Percentiles rank a stretch among this genome's conserved stretches.
These are phyloP conservation scores for Ustilago loliicola DNA, from an alignment of 1,284 basidiomycete genomes.

Conservation along the genomic window DNA sequence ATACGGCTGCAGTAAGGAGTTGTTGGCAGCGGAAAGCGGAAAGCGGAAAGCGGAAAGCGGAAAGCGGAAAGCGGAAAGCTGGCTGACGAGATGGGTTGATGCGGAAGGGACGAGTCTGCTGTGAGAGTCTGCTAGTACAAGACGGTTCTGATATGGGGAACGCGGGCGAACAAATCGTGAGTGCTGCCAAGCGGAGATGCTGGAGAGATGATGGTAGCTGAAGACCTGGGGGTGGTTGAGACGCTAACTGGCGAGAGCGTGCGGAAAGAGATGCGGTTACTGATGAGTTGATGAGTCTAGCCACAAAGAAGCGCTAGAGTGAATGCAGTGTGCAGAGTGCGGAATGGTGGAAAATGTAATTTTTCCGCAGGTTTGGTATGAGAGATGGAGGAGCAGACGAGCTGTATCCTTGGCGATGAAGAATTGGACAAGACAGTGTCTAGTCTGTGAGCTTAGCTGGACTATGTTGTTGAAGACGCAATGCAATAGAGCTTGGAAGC, in stretches of 20 bases:
- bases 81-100: background rate
- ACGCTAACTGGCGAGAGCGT: background rate
- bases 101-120: background rate
- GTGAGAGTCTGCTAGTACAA: background rate
- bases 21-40: background rate
- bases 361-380: background rate
- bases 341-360: background rate
- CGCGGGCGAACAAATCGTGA: background rate
- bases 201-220: background rate
- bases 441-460: background rate
- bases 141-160: background rate
- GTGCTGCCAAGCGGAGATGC: conserved; percentile 4
- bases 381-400: background rate
- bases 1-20: background rate
- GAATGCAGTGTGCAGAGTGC: conserved; percentile 18
- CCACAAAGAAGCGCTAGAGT: conserved; percentile 9
- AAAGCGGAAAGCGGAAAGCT: background rate
- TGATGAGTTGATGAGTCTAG: background rate
- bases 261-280: background rate
- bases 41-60: background rate
- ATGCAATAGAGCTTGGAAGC: conserved; percentile 11
- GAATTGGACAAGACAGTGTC: background rate
- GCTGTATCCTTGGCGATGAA: conserved; percentile 1
- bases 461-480: background rate
- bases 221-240: background rate